Base-by-base conservation (phyloP, 1,284 basidiomycete species). In the Cryptococcus sp. region DNA sequence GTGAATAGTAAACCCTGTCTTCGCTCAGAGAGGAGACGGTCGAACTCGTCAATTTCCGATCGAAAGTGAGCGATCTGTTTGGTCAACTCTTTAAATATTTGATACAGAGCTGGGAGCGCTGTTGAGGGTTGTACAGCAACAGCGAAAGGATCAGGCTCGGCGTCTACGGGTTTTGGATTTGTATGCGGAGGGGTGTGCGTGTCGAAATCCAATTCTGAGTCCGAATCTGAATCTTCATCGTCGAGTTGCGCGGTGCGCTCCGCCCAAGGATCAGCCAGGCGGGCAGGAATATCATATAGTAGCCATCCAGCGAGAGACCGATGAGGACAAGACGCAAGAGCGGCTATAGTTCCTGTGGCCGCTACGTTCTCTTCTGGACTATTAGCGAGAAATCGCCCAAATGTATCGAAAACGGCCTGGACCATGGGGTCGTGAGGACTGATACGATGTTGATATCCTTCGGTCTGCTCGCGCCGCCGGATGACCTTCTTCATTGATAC, bases 301-400 rank as follows among this genome's bases (percentile, higher is more conserved):
- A 97, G 76, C 93, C 92, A 98, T 0, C 93, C 92, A 0, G 87
- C 86, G 22, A 97, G 80, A 1, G 89, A 92, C 10, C 93, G 84
- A 68, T 91, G 83, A 1, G 93, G 90, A 70, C 91, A 91, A 15
- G 87, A 80, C 0, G 89, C 89, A 6, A 98, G 80, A 3, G 87
- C 85, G 0, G 89, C 84, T 13, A 97, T 75, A 3, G 87, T 85
- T 10, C 90, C 91, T 0, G 91, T 96, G 59, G 97, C 78, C 0
- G 90, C 88, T 55, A 98, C 85, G 73, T 98, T 98, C 72, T 85
- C 85, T 65, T 94, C 89, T 2, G 93, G 87, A 0, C 87, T 83
- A 58, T 94, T 91, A 5, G 84, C 84, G 75, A 97, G 92, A 81
- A 96, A 95, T 54, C 80, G 82, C 39, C 87, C 80, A 11, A 95